phyloP scores from a whole-genome alignment of 2,329 filamentous ascomycete genomes.

The Stachybotrys elegans region DNA sequence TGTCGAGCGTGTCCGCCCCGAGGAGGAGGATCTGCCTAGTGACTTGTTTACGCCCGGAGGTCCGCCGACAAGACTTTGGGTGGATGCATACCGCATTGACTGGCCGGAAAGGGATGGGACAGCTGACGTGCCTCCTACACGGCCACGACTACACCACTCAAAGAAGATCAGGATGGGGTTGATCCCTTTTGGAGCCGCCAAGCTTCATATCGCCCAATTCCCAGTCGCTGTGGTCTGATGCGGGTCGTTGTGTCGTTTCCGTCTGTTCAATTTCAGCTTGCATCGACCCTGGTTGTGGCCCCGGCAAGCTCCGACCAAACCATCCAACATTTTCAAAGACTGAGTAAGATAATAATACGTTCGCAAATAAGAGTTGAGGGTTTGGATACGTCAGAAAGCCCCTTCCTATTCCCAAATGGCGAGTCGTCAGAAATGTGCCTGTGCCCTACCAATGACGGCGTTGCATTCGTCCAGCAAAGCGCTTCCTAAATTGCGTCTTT shows the following conservation, averaged over 20 bases:
- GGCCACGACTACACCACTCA: conserved; percentile 19
- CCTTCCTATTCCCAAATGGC: no score
- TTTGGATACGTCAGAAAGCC: no score
- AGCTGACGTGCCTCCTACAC: conserved; percentile 26
- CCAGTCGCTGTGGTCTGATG: conserved; percentile 15
- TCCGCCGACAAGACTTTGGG: conserved; percentile 25
- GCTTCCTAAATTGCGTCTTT: no score
- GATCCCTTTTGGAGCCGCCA: conserved; percentile 35
- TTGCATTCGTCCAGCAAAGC: no score
- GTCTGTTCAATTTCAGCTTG: neutral
- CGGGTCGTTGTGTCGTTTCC: no score
- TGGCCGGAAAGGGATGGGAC: conserved; percentile 13
- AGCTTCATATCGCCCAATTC: conserved; percentile 37
- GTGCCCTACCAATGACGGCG: no score
- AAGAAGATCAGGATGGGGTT: conserved; percentile 24
- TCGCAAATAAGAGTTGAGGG: no score
- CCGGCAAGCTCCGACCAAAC: no score
- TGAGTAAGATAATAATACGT: no score
- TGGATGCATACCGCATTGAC: conserved; percentile 27
- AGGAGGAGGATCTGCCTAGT: conserved; percentile 18
- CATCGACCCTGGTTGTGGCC: no score
- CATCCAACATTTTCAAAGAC: no score
- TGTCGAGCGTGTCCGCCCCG: conserved; percentile 3
- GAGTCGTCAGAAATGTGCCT: no score
- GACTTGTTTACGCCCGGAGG: conserved; percentile 10